Percentiles rank a stretch among this genome's conserved stretches.
These are phyloP conservation scores for Striga hermonthica DNA, from an alignment of 305 asterid genomes.

Conservation along the genomic window DNA sequence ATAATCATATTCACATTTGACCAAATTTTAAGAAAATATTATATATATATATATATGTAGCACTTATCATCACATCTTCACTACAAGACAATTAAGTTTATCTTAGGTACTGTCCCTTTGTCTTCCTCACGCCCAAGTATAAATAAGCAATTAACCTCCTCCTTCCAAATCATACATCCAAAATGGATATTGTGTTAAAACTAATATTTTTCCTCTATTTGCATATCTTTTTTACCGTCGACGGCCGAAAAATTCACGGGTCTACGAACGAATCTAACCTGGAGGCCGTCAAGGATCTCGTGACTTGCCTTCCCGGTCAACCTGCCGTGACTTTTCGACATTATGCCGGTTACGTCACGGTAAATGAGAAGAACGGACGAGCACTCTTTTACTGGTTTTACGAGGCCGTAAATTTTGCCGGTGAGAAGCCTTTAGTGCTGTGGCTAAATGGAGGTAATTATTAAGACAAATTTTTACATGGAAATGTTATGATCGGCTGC, in stretches of 20 bases:
- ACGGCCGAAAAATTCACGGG: constrained; percentile 43
- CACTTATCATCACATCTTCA: too few relatives aligned
- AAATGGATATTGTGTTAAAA: constrained; percentile 44
- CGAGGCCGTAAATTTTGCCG: constrained; percentile 56
- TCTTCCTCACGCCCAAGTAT: too few relatives aligned
- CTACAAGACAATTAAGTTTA: too few relatives aligned
- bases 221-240: constrained; percentile 32
- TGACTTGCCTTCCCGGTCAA: constrained; percentile 71
- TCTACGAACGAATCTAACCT: too few relatives aligned
- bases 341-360: constrained; percentile 78
- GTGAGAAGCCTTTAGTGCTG: constrained; percentile 75
- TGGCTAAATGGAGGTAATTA: constrained; percentile 99
- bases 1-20: too few relatives aligned
- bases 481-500: constrained; percentile 1
- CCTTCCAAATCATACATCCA: too few relatives aligned
- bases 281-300: constrained; percentile 61
- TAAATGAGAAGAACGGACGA: constrained; percentile 67
- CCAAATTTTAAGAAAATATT: too few relatives aligned
- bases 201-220: constrained; percentile 36
- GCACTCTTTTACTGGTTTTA: constrained; percentile 93
- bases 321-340: constrained; percentile 63
- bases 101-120: too few relatives aligned
- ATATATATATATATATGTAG: too few relatives aligned
- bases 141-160: too few relatives aligned
- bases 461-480: constrained; percentile 12